Base-by-base conservation (phyloP, 2,329 filamentous ascomycete species). In the Neopestalotiopsis clavispora region DNA sequence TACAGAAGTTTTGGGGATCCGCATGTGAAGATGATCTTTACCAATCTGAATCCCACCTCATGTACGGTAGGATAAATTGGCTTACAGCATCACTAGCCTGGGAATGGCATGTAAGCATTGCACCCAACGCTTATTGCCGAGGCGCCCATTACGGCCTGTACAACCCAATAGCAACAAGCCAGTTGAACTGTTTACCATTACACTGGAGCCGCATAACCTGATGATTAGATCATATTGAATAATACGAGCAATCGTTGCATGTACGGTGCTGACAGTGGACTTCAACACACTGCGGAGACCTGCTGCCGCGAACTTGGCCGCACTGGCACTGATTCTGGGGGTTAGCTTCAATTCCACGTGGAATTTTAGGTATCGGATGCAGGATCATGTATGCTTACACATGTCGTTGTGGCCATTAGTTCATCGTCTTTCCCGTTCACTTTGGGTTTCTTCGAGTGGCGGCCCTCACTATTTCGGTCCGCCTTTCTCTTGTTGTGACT, bases 321-420 rank as follows among this genome's bases (percentile, higher is more conserved):
- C 75, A 76, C 42, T 75, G 69, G 30, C 75, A 76, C 75, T 76
- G 17, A 12, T 57, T 52, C 4, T 14, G 23, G 13, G 23, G 67
- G 72, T 71, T 65, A 23, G 42, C 45, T 52, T 52, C 45, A 52
- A 32, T 20, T 28, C 13, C 45, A 40, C 12, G 42, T 65, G 28
- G 42, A 40, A 49, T 5, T 30, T 34, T 65, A 23, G 14, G 10
- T 38, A 45, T 45, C 20, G 1, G 13, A 2, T n/a, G 65, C 20
- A n/a, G 42, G 17, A 17, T n/a, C 63, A 52, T 59, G 45, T 13
- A 17, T 45, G 68, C 74, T 65, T 69, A 69, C 68, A 67, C 68
- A 69, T 67, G 6, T 58, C 40, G 7, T 12, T 34, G 45, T 63
- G 10, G 64, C 45, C 45, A 49, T 38, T 10, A 0, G 4, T 38